Percentiles rank a stretch among this genome's conserved stretches.
phyloP scores from a whole-genome alignment of 495 filamentous ascomycete genomes.

The Podospora fimiseda region DNA sequence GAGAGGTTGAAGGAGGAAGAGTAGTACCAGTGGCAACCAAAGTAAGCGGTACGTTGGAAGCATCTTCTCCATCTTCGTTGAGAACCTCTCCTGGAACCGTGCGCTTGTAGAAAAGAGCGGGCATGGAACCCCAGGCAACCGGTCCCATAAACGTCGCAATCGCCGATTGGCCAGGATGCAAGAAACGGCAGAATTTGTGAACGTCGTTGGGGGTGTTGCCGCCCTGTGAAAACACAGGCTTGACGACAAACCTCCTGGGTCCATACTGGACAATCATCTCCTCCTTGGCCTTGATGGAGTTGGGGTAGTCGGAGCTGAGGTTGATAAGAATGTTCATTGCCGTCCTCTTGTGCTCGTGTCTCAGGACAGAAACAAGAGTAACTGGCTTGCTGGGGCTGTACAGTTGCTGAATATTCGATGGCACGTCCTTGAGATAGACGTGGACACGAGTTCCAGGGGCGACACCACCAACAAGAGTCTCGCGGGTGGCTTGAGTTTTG shows the following conservation, averaged over 20 bases:
- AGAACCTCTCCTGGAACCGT: slow-evolving; percentile 24
- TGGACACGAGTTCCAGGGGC: slow-evolving; percentile 73
- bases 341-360: slow-evolving; percentile 90
- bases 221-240: slow-evolving; percentile 78
- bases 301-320: slow-evolving; percentile 61
- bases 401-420: slow-evolving; percentile 48
- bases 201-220: slow-evolving; percentile 90
- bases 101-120: slow-evolving; percentile 76
- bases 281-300: slow-evolving; percentile 80
- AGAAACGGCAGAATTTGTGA: slow-evolving; percentile 90
- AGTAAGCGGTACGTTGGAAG: slow-evolving; percentile 40
- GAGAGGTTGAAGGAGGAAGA: slow-evolving; percentile 66
- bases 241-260: slow-evolving; percentile 75
- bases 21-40: slow-evolving; percentile 82
- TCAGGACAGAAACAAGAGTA: slow-evolving; percentile 73
- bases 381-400: slow-evolving; percentile 54
- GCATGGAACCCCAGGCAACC: slow-evolving; percentile 86
- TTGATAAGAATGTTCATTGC: slow-evolving; percentile 81
- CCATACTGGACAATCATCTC: slow-evolving; percentile 86
- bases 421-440: slow-evolving; percentile 70
- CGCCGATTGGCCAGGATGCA: slow-evolving; percentile 86
- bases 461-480: slow-evolving; percentile 81
- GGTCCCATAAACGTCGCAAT: slow-evolving; percentile 87
- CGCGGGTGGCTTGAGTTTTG: slow-evolving; percentile 64
- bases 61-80: slow-evolving; percentile 23